A percentile compares a stretch with the other conserved stretches of the same genome.
Conservation (phyloP, 2,329 filamentous ascomycete genomes). For the Fusarium annulatum region DNA sequence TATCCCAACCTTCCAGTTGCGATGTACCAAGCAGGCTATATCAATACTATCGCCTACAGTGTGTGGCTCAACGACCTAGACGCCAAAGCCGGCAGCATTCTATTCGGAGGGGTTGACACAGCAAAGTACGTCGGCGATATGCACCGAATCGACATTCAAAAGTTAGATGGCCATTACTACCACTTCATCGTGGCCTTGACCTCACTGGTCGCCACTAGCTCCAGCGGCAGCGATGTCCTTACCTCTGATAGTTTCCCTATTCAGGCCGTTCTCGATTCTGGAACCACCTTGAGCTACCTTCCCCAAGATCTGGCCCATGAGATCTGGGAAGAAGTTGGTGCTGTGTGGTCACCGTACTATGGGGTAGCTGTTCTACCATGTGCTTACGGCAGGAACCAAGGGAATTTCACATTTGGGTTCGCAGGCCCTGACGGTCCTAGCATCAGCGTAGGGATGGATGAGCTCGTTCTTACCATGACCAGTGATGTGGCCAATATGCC, state of each 20-base stretch:
- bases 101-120: conserved; percentile 85
- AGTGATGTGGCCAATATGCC: conserved; percentile 44
- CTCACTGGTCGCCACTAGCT: conserved; percentile 59
- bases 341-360: conserved; percentile 53
- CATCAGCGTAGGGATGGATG: conserved; percentile 65
- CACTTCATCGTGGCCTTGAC: conserved; percentile 63
- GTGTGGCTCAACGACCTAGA: conserved; percentile 72
- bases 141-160: conserved; percentile 66
- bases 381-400: conserved; percentile 55
- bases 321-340: conserved; percentile 67
- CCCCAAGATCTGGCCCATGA: conserved; percentile 68
- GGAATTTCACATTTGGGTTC: conserved; percentile 66
- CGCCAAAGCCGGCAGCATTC: conserved; percentile 73
- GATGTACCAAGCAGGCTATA: conserved; percentile 71
- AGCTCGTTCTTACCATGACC: conserved; percentile 63
- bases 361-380: conserved; percentile 63
- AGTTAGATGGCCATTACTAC: conserved; percentile 53
- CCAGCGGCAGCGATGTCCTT: conserved; percentile 61
- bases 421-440: conserved; percentile 59
- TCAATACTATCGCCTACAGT: conserved; percentile 76
- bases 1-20: conserved; percentile 73
- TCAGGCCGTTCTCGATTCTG: conserved; percentile 78
- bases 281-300: conserved; percentile 77
- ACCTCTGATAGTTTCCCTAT: conserved; percentile 58
- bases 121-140: conserved; percentile 76